A percentile compares a stretch with the other conserved stretches of the same genome.
Evolutionary conservation across 345 rosid genomes (phyloP).

Genomic region (Salix caprea): DNA sequence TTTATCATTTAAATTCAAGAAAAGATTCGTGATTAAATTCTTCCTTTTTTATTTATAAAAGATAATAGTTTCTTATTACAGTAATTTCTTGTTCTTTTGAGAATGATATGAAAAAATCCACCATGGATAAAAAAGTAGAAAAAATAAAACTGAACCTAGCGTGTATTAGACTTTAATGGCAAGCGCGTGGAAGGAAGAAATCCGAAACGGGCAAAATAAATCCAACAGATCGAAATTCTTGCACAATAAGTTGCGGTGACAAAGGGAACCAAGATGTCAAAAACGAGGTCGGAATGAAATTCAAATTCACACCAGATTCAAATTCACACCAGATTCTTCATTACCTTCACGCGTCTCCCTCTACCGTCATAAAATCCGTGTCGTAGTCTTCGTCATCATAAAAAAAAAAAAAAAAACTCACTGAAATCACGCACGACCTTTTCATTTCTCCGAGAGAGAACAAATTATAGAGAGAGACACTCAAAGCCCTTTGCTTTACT

Average conservation of each 20-base stretch:
- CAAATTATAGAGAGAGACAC: background rate
- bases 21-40: no score
- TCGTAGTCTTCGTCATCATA: slow-evolving; percentile 30
- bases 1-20: no score
- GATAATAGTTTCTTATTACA: no score
- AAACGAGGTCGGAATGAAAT: slow-evolving; percentile 84
- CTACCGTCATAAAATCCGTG: slow-evolving; percentile 48
- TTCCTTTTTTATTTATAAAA: no score
- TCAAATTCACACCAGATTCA: slow-evolving; percentile 47
- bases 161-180: background rate
- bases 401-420: background rate
- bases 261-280: slow-evolving; percentile 1
- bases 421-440: slow-evolving; percentile 1
- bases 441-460: background rate
- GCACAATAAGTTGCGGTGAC: slow-evolving; percentile 34
- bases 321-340: slow-evolving; percentile 14
- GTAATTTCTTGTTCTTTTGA: no score
- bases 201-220: background rate
- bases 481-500: background rate
- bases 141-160: background rate
- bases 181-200: slow-evolving; percentile 1
- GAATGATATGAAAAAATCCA: background rate
- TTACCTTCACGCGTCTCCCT: slow-evolving; percentile 43
- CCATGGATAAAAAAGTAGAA: background rate
- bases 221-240: background rate